phyloP scores from a whole-genome alignment of 352 stramenopile species.

The Globisporangium lucens region DNA sequence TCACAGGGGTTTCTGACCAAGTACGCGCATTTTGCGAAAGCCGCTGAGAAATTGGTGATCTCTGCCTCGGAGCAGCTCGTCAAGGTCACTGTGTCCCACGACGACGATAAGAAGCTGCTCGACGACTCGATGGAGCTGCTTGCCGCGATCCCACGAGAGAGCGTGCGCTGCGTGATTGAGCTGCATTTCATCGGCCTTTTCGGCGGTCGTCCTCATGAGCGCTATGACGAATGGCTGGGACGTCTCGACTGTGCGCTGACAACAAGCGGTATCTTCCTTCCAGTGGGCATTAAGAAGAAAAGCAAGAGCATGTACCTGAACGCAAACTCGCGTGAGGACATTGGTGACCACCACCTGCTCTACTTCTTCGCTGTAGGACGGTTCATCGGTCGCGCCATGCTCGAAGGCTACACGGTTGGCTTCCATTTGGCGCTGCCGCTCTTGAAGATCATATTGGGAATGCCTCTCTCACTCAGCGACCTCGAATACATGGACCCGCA shows the following conservation, averaged over 20 bases:
- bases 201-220: slow-evolving; percentile 59
- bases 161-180: slow-evolving; percentile 31
- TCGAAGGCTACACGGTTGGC: slow-evolving; percentile 86
- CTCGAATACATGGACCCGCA: slow-evolving; percentile 52
- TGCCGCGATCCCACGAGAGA: slow-evolving; percentile 21
- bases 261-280: slow-evolving; percentile 22
- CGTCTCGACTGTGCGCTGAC: slow-evolving; percentile 39
- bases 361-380: slow-evolving; percentile 48
- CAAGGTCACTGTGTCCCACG: background rate
- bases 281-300: slow-evolving; percentile 30
- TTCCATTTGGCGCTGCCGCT: slow-evolving; percentile 90
- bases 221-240: slow-evolving; percentile 76
- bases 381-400: slow-evolving; percentile 33
- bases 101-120: background rate
- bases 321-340: slow-evolving; percentile 19
- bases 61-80: background rate
- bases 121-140: slow-evolving; percentile 25
- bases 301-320: slow-evolving; percentile 36
- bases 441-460: slow-evolving; percentile 93
- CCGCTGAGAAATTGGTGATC: background rate
- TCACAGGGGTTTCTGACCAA: background rate
- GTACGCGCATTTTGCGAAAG: background rate
- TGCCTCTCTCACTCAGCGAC: slow-evolving; percentile 89
- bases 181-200: slow-evolving; percentile 63
- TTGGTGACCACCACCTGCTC: slow-evolving; percentile 6